Evolutionary conservation across 495 filamentous ascomycete genomes (phyloP).

Genomic region (Niebla homalea): DNA sequence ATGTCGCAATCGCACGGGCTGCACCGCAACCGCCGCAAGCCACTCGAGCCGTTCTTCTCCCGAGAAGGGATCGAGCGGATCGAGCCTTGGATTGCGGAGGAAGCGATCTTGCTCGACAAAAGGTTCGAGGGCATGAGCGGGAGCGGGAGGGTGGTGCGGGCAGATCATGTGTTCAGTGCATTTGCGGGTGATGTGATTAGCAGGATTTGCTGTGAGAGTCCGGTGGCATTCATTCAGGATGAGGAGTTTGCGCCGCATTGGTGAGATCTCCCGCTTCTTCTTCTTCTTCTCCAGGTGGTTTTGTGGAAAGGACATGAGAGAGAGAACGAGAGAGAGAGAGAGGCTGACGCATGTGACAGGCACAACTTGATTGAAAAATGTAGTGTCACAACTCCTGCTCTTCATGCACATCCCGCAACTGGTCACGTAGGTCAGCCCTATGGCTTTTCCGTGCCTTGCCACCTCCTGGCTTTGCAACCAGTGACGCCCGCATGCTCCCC

Average conservation of each 20-base stretch:
- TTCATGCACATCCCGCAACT: no score
- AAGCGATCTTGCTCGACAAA: not conserved
- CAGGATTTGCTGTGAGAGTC: constrained; percentile 10
- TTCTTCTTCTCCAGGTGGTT: no score
- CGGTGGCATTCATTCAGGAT: constrained; percentile 8
- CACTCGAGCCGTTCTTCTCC: constrained; percentile 11
- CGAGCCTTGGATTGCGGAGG: not conserved
- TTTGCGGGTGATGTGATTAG: constrained; percentile 16
- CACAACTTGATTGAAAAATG: no score
- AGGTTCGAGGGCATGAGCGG: constrained; percentile 4
- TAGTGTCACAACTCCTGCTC: no score
- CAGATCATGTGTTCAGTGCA: constrained; percentile 21
- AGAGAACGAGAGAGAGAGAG: no score
- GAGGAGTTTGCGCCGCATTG: constrained; percentile 10
- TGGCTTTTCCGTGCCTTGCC: no score
- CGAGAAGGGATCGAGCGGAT: not conserved
- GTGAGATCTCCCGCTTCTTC: constrained; percentile 1
- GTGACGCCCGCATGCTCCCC: no score
- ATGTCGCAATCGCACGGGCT: constrained; percentile 2
- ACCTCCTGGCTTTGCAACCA: no score
- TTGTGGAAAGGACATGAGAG: no score
- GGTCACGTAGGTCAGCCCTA: no score
- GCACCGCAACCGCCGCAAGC: constrained; percentile 6
- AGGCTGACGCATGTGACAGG: no score
- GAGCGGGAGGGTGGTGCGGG: constrained; percentile 11